Evolutionary conservation across 1,284 basidiomycete genomes (phyloP).

Genomic region (Cutaneotrichosporon cyanovorans): DNA sequence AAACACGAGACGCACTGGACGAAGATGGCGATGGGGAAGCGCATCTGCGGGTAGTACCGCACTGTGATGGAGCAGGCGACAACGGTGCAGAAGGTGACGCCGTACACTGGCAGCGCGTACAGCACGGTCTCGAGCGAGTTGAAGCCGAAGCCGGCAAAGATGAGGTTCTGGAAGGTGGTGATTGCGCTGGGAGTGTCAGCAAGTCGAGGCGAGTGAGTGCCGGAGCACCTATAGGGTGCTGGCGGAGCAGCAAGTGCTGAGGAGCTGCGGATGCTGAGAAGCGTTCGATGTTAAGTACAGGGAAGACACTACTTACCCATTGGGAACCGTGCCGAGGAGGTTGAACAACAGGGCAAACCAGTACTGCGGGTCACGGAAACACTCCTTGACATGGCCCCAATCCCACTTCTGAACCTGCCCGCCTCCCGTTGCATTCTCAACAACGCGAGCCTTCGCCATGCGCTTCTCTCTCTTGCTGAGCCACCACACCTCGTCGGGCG

Average conservation of each 20-base stretch:
- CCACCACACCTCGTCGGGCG: slow-evolving; percentile 27
- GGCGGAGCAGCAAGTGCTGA: no score
- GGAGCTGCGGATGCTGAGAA: no score
- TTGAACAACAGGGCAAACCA: slow-evolving; percentile 16
- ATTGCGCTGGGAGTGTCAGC: slow-evolving; percentile 5
- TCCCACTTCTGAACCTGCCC: slow-evolving; percentile 23
- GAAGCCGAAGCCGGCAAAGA: slow-evolving; percentile 21
- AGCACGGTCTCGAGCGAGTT: slow-evolving; percentile 11
- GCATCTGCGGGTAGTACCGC: slow-evolving; percentile 10
- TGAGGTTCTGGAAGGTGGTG: slow-evolving; percentile 18
- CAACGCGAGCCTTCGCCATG: slow-evolving; percentile 23
- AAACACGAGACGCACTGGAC: slow-evolving; percentile 12
- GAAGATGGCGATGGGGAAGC: slow-evolving; percentile 22
- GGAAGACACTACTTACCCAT: slow-evolving; percentile 12
- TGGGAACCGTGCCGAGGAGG: slow-evolving; percentile 22
- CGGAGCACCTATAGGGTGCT: no score
- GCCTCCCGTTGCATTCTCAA: slow-evolving; percentile 15
- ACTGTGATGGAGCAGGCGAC: slow-evolving; percentile 10
- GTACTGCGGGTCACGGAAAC: slow-evolving; percentile 25
- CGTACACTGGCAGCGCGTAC: slow-evolving; percentile 20
- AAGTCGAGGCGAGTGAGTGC: no score
- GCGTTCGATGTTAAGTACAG: not conserved
- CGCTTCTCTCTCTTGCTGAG: slow-evolving; percentile 21
- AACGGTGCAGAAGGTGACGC: slow-evolving; percentile 13
- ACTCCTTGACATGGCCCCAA: slow-evolving; percentile 24